Percentiles rank a stretch among this genome's conserved stretches.
Conservation (phyloP, 2,329 filamentous ascomycete genomes). For the Alternaria arborescens region DNA sequence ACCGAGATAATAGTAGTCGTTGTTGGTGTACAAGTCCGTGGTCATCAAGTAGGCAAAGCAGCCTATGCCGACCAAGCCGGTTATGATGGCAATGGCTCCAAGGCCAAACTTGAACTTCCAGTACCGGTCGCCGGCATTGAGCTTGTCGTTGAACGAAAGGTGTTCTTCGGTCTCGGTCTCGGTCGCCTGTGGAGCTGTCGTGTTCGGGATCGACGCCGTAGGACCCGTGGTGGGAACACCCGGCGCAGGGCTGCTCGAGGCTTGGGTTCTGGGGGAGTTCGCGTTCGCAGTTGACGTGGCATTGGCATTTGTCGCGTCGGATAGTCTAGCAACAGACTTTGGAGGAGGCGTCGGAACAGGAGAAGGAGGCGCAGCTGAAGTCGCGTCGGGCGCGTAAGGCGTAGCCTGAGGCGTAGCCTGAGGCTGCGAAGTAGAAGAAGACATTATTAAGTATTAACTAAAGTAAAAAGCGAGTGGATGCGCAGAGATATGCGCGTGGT, state of each 20-base stretch:
- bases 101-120: conserved; percentile 46
- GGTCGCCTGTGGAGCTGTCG: conserved; percentile 7
- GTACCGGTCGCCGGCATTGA: conserved; percentile 38
- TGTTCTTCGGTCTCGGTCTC: conserved; percentile 16
- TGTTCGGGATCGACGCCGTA: conserved; percentile 4
- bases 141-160: conserved; percentile 32
- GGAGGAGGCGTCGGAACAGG: conserved; percentile 2
- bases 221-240: conserved; percentile 7
- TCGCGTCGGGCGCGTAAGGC: conserved; percentile 8
- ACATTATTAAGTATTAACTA: conserved; percentile 22
- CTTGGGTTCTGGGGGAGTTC: conserved; percentile 1
- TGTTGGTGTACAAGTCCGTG: background rate
- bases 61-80: conserved; percentile 44
- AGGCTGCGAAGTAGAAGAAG: conserved; percentile 13
- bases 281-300: background rate
- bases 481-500: conserved; percentile 14
- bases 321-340: conserved; percentile 7
- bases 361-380: conserved; percentile 1
- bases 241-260: conserved; percentile 6
- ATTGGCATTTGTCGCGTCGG: conserved; percentile 8
- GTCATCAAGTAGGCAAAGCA: conserved; percentile 38
- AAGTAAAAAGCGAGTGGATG: conserved; percentile 19
- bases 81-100: conserved; percentile 30
- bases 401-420: conserved; percentile 4
- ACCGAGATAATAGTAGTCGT: conserved; percentile 14